Conservation (phyloP, 2,329 filamentous ascomycete genomes). For the Fusarium sp. region DNA sequence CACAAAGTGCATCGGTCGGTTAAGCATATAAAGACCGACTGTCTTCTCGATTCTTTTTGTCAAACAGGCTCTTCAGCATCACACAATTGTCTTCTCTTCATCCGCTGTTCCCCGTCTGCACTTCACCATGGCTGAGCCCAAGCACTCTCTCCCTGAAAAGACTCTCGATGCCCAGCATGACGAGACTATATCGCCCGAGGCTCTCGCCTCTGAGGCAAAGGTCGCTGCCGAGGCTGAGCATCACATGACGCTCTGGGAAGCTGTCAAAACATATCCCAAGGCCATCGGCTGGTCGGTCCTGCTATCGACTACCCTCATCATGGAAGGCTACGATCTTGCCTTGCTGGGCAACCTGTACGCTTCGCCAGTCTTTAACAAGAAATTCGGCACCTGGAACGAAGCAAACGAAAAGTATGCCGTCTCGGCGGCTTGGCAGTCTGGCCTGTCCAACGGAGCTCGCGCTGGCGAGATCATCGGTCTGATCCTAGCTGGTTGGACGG, state of each 20-base stretch:
- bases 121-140: constrained; percentile 46
- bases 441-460: constrained; percentile 66
- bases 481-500: constrained; percentile 66
- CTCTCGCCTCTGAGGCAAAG: constrained; percentile 57
- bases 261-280: constrained; percentile 61
- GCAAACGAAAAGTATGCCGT: constrained; percentile 61
- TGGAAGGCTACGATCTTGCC: constrained; percentile 68
- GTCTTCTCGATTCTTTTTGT: not conserved
- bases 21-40: constrained; percentile 26
- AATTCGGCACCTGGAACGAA: constrained; percentile 60
- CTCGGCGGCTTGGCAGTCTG: constrained; percentile 71
- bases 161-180: constrained; percentile 46
- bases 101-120: not conserved
- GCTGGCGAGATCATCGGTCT: constrained; percentile 71
- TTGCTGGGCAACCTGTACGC: constrained; percentile 66
- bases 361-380: constrained; percentile 61
- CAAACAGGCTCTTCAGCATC: not conserved
- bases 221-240: constrained; percentile 60
- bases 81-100: not conserved
- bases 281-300: constrained; percentile 65
- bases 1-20: not conserved
- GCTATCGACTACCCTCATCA: constrained; percentile 63
- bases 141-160: constrained; percentile 36
- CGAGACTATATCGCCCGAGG: constrained; percentile 43
- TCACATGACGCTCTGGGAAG: constrained; percentile 58